Evolutionary conservation across 345 rosid genomes (phyloP).

Genomic region (Syzygium aromaticum): DNA sequence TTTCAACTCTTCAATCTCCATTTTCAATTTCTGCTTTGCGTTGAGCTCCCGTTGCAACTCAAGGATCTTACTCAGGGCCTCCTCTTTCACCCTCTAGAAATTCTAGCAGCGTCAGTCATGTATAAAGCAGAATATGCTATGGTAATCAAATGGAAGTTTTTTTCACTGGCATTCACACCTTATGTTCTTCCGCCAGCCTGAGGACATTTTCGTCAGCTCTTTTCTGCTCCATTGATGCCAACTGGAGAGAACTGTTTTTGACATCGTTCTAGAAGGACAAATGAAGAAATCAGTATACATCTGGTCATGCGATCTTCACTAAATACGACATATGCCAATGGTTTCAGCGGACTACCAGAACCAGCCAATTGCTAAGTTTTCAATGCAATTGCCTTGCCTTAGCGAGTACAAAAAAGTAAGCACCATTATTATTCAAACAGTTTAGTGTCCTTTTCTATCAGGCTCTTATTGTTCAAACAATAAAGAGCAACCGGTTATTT

Average conservation of each 20-base stretch:
- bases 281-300: slow-evolving; percentile 7
- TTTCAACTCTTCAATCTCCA: slow-evolving; percentile 81
- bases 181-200: slow-evolving; percentile 69
- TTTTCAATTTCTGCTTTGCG: slow-evolving; percentile 69
- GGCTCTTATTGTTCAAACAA: neutral
- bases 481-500: neutral
- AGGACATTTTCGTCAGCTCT: slow-evolving; percentile 68
- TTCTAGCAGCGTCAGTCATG: neutral
- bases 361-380: neutral
- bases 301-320: neutral
- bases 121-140: neutral
- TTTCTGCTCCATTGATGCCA: slow-evolving; percentile 76
- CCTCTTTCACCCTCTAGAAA: slow-evolving; percentile 73
- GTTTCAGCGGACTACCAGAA: neutral
- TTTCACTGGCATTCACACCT: slow-evolving; percentile 25
- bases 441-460: neutral
- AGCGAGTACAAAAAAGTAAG: neutral
- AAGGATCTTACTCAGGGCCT: slow-evolving; percentile 46
- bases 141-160: neutral
- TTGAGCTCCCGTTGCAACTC: slow-evolving; percentile 58
- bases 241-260: slow-evolving; percentile 51
- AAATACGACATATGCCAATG: neutral
- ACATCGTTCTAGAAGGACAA: slow-evolving; percentile 36
- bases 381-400: neutral
- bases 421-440: neutral